Evolutionary conservation across 2,329 filamentous ascomycete genomes (phyloP), one percentile per base, ranked within the genome.

Genomic region (Proliferodiscus dingleyae): DNA sequence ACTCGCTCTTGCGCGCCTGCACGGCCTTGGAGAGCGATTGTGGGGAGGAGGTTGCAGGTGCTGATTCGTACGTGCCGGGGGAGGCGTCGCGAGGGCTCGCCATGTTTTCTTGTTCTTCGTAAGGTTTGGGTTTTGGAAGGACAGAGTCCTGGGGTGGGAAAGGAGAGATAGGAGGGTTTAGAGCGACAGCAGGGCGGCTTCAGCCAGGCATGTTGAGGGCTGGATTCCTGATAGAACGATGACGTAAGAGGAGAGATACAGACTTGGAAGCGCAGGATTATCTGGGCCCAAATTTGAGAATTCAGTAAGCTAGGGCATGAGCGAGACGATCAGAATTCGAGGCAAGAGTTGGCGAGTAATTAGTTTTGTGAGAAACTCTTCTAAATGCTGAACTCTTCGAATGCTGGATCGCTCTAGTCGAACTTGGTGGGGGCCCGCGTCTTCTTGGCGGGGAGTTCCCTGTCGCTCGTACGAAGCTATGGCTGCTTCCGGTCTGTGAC

Each of bases 1-100:
- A 98, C 64, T 97, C 90, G 39, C 78, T 70, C 59, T 83, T 79
- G 43, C 93, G 79, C 30, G 85, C 81, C 61, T 84, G 78, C 30
- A 97, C 71, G 23, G 79, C 78, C 50, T 71, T 72, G 37, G 78
- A 78, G n/a, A 85, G 74, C 3, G 80, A 82, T 43, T 75, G 71
- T 1, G 75, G 77, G 29, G 69, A 72, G 11, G 72, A 62, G n/a
- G 53, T 55, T 23, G 42, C 37, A 38, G 43, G 33, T 16, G 44
- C 41, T 16, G 26, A 39, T 5, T 33, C 29, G 23, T 15, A 37
- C 6, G 32, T 18, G 10, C 44, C 28, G 28, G 55, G 52, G 19
- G 28, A 26, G 22, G 56, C 60, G 13, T 36, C 45, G 32, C 52
- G 53, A 23, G 50, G 36, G 32, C 50, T n/a, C n/a, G n/a, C n/a